phyloP scores from a whole-genome alignment of 2,329 filamentous ascomycete species.

The Metarhizium album region DNA sequence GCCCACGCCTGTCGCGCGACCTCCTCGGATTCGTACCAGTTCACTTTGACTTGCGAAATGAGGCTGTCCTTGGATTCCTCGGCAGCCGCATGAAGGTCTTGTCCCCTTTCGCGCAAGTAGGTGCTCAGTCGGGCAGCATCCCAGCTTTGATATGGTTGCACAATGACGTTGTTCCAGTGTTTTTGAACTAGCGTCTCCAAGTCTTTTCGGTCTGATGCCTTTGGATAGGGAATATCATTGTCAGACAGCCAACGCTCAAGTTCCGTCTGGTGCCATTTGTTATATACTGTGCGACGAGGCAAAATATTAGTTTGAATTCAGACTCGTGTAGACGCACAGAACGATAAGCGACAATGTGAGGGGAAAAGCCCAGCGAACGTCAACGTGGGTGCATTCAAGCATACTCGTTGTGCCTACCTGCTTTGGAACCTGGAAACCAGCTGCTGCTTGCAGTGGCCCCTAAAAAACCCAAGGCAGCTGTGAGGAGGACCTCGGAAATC shows the following conservation, averaged over 20 bases:
- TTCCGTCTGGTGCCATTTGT: conserved; percentile 98
- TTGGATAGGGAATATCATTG: conserved; percentile 83
- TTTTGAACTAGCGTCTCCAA: conserved; percentile 82
- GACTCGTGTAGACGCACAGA: not conserved
- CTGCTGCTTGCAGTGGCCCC: conserved; percentile 59
- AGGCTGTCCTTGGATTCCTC: conserved; percentile 60
- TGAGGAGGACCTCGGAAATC: conserved; percentile 58
- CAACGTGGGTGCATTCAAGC: conserved; percentile 18
- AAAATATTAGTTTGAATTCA: not conserved
- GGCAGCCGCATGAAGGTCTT: conserved; percentile 56
- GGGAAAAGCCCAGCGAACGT: too few species aligned
- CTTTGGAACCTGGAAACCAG: conserved; percentile 68
- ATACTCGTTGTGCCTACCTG: too few species aligned
- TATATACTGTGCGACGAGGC: conserved; percentile 58
- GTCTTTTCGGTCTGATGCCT: conserved; percentile 81
- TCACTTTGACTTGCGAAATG: conserved; percentile 55
- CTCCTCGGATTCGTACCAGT: conserved; percentile 73
- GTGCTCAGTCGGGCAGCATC: conserved; percentile 55
- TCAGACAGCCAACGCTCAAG: conserved; percentile 94
- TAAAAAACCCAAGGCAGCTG: conserved; percentile 62
- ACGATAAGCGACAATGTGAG: not conserved
- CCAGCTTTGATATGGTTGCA: conserved; percentile 68
- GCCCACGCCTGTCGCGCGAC: conserved; percentile 61
- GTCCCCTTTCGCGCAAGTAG: conserved; percentile 61
- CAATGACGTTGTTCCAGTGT: conserved; percentile 76